Percentiles rank a stretch among this genome's conserved stretches.
These are phyloP conservation scores for Russula griseocarnosa DNA, from an alignment of 768 basidiomycete genomes.

Conservation along the genomic window DNA sequence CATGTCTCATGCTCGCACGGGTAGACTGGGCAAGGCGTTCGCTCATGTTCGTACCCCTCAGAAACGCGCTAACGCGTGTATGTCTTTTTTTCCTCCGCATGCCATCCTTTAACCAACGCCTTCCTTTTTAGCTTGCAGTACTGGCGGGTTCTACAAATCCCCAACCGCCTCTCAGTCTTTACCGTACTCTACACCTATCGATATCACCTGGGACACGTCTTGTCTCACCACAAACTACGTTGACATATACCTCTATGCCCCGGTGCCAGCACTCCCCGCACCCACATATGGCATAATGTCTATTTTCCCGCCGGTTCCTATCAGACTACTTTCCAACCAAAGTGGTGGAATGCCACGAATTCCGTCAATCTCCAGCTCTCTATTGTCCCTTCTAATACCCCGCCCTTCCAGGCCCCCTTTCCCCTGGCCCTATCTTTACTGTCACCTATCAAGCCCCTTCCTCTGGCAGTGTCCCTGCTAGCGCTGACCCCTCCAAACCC, in stretches of 20 bases:
- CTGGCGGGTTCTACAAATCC: slow-evolving; percentile 58
- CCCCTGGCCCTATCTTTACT: slow-evolving; percentile 67
- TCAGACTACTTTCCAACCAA: slow-evolving; percentile 48
- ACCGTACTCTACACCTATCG: slow-evolving; percentile 46
- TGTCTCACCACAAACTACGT: slow-evolving; percentile 50
- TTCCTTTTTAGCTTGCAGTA: slow-evolving; percentile 43
- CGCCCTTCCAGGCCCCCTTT: slow-evolving; percentile 48
- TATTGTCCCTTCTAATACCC: slow-evolving; percentile 50
- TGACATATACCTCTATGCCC: slow-evolving; percentile 69
- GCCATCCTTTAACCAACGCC: not conserved
- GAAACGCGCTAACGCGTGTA: slow-evolving; percentile 14
- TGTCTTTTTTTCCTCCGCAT: not conserved
- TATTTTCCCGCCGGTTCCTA: slow-evolving; percentile 48
- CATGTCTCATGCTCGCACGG: slow-evolving; percentile 4
- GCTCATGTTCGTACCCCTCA: not conserved
- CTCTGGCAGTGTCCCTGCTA: slow-evolving; percentile 41
- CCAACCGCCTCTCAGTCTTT: slow-evolving; percentile 49
- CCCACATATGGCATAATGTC: slow-evolving; percentile 59
- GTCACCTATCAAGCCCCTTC: slow-evolving; percentile 52
- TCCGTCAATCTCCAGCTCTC: slow-evolving; percentile 51
- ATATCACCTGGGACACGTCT: slow-evolving; percentile 60
- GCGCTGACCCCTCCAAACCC: slow-evolving; percentile 43
- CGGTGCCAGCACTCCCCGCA: slow-evolving; percentile 37
- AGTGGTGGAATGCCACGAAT: slow-evolving; percentile 66
- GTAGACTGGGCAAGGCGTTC: slow-evolving; percentile 6